A percentile compares a stretch with the other conserved stretches of the same genome.
Evolutionary conservation across 257 asterid genomes (phyloP).

Genomic region (Hygrophila difformis): DNA sequence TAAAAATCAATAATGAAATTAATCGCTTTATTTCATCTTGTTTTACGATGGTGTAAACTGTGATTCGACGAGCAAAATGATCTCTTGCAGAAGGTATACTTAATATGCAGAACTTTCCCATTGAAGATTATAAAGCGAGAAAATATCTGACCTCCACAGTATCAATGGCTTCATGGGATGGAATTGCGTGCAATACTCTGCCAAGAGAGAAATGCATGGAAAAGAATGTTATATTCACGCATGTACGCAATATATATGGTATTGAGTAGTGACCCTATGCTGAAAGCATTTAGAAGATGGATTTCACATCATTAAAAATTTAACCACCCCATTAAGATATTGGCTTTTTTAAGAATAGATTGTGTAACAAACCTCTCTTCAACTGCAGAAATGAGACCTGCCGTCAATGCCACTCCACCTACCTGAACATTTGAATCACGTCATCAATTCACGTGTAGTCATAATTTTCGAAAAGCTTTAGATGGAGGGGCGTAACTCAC

Average conservation of each 20-base stretch:
- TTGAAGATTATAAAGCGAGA: too few relatives aligned
- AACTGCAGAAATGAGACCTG: conserved; percentile 79
- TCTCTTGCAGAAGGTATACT: too few relatives aligned
- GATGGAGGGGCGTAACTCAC: conserved; percentile 33
- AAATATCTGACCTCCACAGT: conserved; percentile 71
- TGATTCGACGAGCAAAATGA: too few relatives aligned
- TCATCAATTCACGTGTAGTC: conserved; percentile 14
- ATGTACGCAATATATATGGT: conserved; percentile 2
- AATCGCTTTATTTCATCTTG: too few relatives aligned
- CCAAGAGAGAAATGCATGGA: conserved; percentile 14
- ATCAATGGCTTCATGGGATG: conserved; percentile 92
- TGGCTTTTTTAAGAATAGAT: too few relatives aligned
- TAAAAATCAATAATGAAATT: conserved; percentile 2
- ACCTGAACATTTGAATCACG: conserved; percentile 41
- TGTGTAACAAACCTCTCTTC: conserved; percentile 78
- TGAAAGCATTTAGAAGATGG: conserved; percentile 1
- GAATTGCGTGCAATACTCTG: conserved; percentile 96
- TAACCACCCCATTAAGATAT: too few relatives aligned
- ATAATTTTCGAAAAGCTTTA: conserved; percentile 9
- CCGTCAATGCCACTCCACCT: conserved; percentile 80
- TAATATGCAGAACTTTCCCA: too few relatives aligned
- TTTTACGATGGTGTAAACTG: too few relatives aligned
- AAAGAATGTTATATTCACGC: conserved; percentile 10
- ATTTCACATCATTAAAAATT: too few relatives aligned
- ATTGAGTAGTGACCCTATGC: too few relatives aligned